Percentiles rank a stretch among this genome's conserved stretches.
Evolutionary conservation across 495 filamentous ascomycete genomes (phyloP).

Genomic region (Staphylotrichum tortipilum): DNA sequence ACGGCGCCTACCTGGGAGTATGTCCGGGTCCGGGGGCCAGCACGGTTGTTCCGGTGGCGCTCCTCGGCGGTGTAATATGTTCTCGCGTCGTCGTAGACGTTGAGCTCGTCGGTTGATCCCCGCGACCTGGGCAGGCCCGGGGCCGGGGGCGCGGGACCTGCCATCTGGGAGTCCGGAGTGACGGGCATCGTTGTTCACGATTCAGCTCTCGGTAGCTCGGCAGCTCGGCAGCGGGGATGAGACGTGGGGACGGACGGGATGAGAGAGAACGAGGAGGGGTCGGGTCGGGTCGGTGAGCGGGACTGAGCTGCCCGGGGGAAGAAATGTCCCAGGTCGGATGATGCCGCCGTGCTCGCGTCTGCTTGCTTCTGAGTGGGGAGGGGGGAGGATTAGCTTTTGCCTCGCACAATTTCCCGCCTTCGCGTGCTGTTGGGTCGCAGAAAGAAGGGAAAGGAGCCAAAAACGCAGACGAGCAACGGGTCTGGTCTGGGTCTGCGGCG

Average conservation of each 20-base stretch:
- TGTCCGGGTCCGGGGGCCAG: slow-evolving; percentile 36
- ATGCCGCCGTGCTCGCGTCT: background rate
- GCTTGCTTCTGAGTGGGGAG: background rate
- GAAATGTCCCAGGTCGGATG: background rate
- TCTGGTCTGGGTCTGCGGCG: background rate
- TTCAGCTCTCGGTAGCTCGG: slow-evolving; percentile 1
- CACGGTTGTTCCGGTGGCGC: slow-evolving; percentile 33
- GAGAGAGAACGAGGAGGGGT: too few species aligned
- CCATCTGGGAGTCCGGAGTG: slow-evolving; percentile 5
- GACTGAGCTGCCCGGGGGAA: too few species aligned
- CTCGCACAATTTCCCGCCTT: background rate
- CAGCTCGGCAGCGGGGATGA: too few species aligned
- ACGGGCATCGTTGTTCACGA: too few species aligned
- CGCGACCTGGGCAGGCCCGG: slow-evolving; percentile 1
- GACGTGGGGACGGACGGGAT: background rate
- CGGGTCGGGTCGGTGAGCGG: background rate
- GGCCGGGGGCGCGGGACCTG: background rate
- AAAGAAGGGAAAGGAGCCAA: background rate
- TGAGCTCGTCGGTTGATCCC: slow-evolving; percentile 29
- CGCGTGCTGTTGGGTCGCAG: background rate
- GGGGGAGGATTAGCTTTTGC: background rate
- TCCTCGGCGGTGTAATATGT: slow-evolving; percentile 43
- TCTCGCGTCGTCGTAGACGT: slow-evolving; percentile 39
- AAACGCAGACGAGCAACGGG: background rate
- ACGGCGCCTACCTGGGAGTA: slow-evolving; percentile 35